A percentile compares a stretch with the other conserved stretches of the same genome.
Conservation (phyloP, 495 filamentous ascomycete species). For the Penicillium verhagenii region DNA sequence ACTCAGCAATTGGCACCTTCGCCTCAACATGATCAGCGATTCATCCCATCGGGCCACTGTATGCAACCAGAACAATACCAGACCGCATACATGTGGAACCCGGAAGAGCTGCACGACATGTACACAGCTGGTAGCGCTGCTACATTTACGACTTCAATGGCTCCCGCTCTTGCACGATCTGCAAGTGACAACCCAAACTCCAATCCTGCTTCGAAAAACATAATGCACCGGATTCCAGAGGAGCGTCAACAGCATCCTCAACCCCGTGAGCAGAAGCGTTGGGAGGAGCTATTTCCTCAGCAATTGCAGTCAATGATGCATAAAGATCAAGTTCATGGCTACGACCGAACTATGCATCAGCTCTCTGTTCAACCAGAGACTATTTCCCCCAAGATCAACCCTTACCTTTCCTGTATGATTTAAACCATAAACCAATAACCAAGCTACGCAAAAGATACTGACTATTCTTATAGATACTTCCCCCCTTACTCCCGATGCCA, state of each 20-base stretch:
- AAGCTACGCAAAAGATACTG: constrained; percentile 5
- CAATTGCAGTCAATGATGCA: constrained; percentile 10
- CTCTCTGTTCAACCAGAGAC: constrained; percentile 42
- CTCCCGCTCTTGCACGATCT: constrained; percentile 24
- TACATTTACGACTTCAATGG: constrained; percentile 13
- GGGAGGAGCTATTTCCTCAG: constrained; percentile 30
- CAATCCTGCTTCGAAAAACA: constrained; percentile 16
- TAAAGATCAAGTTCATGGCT: constrained; percentile 12
- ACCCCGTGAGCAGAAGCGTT: constrained; percentile 13
- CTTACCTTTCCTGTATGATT: constrained; percentile 40
- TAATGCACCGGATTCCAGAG: constrained; percentile 21
- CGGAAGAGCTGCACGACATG: constrained; percentile 38
- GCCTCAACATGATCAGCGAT: constrained; percentile 13
- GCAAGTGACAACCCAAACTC: constrained; percentile 22
- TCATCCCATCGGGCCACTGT: constrained; percentile 2
- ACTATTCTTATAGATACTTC: constrained; percentile 36
- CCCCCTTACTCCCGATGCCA: constrained; percentile 50
- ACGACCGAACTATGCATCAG: constrained; percentile 30
- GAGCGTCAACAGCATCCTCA: constrained; percentile 6
- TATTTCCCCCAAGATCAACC: constrained; percentile 45
- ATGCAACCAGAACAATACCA: constrained; percentile 22
- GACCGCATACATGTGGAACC: constrained; percentile 29
- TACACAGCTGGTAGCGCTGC: constrained; percentile 14
- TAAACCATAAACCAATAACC: background rate
- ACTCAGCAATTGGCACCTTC: constrained; percentile 17